phyloP scores from a whole-genome alignment of 1,284 basidiomycete genomes.

The Pseudozyma pruni region DNA sequence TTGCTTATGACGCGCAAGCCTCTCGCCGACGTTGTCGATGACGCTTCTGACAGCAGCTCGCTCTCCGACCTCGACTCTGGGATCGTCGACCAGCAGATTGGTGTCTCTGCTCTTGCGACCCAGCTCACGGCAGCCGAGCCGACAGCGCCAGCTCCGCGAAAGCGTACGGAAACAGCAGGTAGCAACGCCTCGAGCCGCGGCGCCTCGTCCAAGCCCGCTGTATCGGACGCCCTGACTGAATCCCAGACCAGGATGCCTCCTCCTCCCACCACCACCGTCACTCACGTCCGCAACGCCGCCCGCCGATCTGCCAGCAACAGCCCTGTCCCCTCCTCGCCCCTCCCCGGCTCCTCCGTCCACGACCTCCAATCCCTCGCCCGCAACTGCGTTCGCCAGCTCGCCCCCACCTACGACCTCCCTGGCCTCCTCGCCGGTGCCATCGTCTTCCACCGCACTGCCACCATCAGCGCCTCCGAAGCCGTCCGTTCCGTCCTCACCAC shows the following conservation, averaged over 20 bases:
- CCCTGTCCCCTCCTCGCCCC: constrained; percentile 33
- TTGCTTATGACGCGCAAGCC: constrained; percentile 13
- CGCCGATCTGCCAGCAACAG: constrained; percentile 47
- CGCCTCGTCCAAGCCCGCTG: constrained; percentile 14
- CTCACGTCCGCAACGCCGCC: constrained; percentile 28
- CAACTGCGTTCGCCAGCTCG: constrained; percentile 48
- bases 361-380: constrained; percentile 47
- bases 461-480: constrained; percentile 63
- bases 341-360: constrained; percentile 31
- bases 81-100: constrained; percentile 32
- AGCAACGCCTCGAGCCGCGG: constrained; percentile 11
- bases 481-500: constrained; percentile 59
- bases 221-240: constrained; percentile 26
- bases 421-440: constrained; percentile 65
- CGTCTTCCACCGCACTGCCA: constrained; percentile 67
- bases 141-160: constrained; percentile 10
- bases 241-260: constrained; percentile 51
- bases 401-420: constrained; percentile 63
- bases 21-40: neutral
- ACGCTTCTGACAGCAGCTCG: constrained; percentile 37
- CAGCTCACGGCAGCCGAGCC: constrained; percentile 3
- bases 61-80: constrained; percentile 35
- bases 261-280: constrained; percentile 25
- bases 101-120: constrained; percentile 19
- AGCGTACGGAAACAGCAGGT: constrained; percentile 9